Base-by-base conservation (phyloP, 1,284 basidiomycete genomes). In the Cryptococcus maquisensis region DNA sequence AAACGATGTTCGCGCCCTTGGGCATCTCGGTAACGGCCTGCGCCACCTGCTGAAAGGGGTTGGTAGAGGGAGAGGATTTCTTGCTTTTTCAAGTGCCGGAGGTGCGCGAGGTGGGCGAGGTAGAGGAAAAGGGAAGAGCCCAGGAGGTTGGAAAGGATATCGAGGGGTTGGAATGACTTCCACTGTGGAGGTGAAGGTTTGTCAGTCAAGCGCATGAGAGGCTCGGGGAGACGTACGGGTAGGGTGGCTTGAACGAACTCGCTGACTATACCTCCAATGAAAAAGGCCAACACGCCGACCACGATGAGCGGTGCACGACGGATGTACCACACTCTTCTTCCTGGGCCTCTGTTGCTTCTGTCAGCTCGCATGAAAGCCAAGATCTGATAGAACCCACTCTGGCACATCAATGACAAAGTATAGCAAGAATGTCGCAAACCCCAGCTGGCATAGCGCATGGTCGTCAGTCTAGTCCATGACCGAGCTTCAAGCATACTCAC, bases 351-450 rank as follows among this genome's bases (percentile, higher is more conserved):
- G 52, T 4, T n/a, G 20, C 42, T 13, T 37, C 36, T 23, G 39
- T 56, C 48, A 53, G 51, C 38, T 10, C 43, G 24, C 28, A 28
- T 24, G 10, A 28, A 49, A 5, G 18, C 40, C 35, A 47, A 20
- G 20, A 26, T 35, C 26, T 32, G 36, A 36, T n/a, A n/a, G n/a
- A 20, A 65, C 70, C 47, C 49, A 75, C 70, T 75, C 74, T 51
- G 74, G 74, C 5, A 75, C 74, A 41, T 75, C 69, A 42, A 76
- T 60, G 21, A 73, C 58, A 53, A 73, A 75, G 57, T 76, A 76
- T 20, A 74, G 46, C 37, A 74, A 47, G 48, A 75, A 76, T 2
- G 71, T 71, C 15, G 74, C 74, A 32, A 75, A 73, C 21, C 73
- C 74, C 52, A 75, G 61, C 73, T 75, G 43, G 10, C 39, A 40